Evolutionary conservation across 2,329 filamentous ascomycete genomes (phyloP).

Genomic region (Colletotrichum liaoningense): DNA sequence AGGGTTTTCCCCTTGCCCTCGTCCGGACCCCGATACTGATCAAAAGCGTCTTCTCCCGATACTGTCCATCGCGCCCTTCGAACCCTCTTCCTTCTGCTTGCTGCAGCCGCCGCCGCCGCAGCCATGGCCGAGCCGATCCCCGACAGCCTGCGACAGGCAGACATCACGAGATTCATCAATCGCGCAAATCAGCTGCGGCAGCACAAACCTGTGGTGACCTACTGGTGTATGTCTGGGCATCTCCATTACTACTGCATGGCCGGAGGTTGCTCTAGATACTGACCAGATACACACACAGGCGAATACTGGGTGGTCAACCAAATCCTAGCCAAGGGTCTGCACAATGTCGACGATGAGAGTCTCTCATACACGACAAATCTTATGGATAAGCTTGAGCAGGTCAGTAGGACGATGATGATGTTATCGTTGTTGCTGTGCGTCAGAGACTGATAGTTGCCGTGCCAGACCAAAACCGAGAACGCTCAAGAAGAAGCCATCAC

Average conservation of each 20-base stretch:
- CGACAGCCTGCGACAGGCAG: conserved; percentile 78
- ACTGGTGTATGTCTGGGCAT: conserved; percentile 81
- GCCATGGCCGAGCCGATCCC: conserved; percentile 80
- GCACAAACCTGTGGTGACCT: conserved; percentile 88
- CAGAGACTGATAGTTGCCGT: conserved; percentile 24
- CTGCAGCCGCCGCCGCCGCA: background rate
- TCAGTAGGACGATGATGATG: conserved; percentile 46
- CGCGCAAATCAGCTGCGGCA: conserved; percentile 87
- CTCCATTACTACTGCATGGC: background rate
- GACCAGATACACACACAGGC: conserved; percentile 58
- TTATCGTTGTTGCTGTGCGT: too few species aligned
- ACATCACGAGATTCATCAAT: conserved; percentile 85
- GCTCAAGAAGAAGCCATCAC: conserved; percentile 83
- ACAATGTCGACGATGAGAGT: conserved; percentile 81
- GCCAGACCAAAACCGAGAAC: conserved; percentile 77
- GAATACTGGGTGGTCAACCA: conserved; percentile 95
- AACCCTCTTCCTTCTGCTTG: background rate
- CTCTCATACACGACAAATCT: conserved; percentile 83
- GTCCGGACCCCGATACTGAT: background rate
- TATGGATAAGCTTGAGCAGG: conserved; percentile 91
- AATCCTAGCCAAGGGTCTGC: conserved; percentile 84
- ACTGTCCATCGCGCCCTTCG: background rate
- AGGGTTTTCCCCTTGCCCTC: background rate
- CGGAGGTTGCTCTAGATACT: background rate
- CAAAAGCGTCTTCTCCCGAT: background rate